Evolutionary conservation across 1,139 yeast species (phyloP).

Genomic region (Saccharomyces uvarum): DNA sequence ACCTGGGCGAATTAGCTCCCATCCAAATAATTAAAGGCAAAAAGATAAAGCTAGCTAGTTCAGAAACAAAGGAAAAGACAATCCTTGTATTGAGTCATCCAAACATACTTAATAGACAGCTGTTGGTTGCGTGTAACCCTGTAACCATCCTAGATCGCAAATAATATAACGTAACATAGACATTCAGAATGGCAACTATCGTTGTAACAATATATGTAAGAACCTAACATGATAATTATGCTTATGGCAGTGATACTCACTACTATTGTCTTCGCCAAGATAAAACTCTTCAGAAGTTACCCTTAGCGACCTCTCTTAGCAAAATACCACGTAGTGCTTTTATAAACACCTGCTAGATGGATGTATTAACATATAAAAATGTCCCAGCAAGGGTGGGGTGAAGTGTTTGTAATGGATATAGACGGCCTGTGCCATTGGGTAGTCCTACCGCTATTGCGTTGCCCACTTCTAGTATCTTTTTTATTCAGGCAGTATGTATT

Average conservation of each 20-base stretch:
- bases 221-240: not conserved
- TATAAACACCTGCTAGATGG: not conserved
- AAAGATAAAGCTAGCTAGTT: constrained; percentile 44
- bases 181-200: not conserved
- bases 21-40: constrained; percentile 72
- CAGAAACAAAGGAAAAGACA: constrained; percentile 38
- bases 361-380: not conserved
- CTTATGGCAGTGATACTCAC: not conserved
- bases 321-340: not conserved
- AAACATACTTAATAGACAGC: constrained; percentile 52
- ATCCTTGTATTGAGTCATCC: constrained; percentile 67
- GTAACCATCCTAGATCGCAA: not conserved
- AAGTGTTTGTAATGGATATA: constrained; percentile 10
- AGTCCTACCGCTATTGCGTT: constrained; percentile 15
- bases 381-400: not conserved
- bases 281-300: not conserved
- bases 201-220: not conserved
- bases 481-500: constrained; percentile 6
- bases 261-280: not conserved
- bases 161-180: not conserved
- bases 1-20: constrained; percentile 35
- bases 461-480: constrained; percentile 12
- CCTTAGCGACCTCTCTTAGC: not conserved
- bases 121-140: constrained; percentile 35
- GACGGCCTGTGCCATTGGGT: constrained; percentile 12